phyloP scores from a whole-genome alignment of 1,284 basidiomycete genomes.

The Anthracocystis setariae region DNA sequence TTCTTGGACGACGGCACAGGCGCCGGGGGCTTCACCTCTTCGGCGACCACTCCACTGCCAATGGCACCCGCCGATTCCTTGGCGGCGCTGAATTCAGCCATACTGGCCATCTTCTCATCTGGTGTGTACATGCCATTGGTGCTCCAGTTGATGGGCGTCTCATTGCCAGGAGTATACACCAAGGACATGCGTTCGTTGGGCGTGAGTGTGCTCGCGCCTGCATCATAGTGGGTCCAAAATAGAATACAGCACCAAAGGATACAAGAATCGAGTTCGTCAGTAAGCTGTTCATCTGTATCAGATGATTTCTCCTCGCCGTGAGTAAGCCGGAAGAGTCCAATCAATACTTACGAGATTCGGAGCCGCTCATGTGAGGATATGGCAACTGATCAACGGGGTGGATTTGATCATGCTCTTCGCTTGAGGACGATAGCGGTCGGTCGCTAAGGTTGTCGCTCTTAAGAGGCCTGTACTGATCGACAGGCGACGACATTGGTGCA shows the following conservation, averaged over 20 bases:
- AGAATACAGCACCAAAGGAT: not conserved
- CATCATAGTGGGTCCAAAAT: not conserved
- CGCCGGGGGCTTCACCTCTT: constrained; percentile 29
- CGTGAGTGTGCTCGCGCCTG: constrained; percentile 30
- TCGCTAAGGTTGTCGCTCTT: constrained; percentile 35
- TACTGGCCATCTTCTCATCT: constrained; percentile 17
- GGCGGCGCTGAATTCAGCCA: constrained; percentile 39
- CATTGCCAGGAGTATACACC: constrained; percentile 17
- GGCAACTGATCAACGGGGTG: constrained; percentile 19
- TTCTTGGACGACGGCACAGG: constrained; percentile 30
- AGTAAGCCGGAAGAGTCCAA: not conserved
- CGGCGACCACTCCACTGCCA: constrained; percentile 19
- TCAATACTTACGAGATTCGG: constrained; percentile 26
- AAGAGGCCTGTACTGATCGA: constrained; percentile 15
- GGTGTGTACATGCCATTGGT: constrained; percentile 13
- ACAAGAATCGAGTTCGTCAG: constrained; percentile 2
- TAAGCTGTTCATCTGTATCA: not conserved
- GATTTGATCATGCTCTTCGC: constrained; percentile 30
- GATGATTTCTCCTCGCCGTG: not conserved
- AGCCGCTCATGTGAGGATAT: constrained; percentile 25
- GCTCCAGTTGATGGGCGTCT: constrained; percentile 19
- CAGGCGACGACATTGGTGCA: constrained; percentile 31
- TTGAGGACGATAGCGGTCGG: constrained; percentile 29
- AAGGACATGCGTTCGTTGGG: constrained; percentile 19
- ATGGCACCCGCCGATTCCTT: constrained; percentile 42